Percentiles rank a stretch among this genome's conserved stretches.
These are phyloP conservation scores for Rhizopogon vulgaris DNA, from an alignment of 768 basidiomycete species.

Conservation along the genomic window DNA sequence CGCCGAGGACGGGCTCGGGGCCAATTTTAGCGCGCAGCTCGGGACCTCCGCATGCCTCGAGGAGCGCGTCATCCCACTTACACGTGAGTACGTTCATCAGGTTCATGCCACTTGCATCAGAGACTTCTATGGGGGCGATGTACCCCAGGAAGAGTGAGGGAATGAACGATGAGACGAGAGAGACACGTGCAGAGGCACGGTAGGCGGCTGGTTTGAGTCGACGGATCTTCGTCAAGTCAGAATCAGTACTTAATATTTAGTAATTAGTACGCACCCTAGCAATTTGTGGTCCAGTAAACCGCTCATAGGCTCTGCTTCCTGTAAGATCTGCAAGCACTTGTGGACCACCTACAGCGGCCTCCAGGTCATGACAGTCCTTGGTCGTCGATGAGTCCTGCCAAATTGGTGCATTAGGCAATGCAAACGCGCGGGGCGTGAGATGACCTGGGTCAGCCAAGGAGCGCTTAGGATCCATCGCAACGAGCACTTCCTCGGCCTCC, in stretches of 20 bases:
- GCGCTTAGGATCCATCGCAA: slow-evolving; percentile 43
- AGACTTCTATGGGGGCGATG: slow-evolving; percentile 78
- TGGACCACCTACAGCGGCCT: slow-evolving; percentile 61
- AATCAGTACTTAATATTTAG: background rate
- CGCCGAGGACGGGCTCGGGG: slow-evolving; percentile 70
- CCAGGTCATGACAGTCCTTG: slow-evolving; percentile 62
- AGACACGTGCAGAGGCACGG: slow-evolving; percentile 57
- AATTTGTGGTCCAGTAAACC: slow-evolving; percentile 87
- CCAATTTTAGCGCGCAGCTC: slow-evolving; percentile 67
- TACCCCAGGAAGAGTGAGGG: slow-evolving; percentile 75
- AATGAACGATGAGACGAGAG: slow-evolving; percentile 78
- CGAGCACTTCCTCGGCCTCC: slow-evolving; percentile 44
- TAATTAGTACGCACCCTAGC: slow-evolving; percentile 44
- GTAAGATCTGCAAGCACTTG: slow-evolving; percentile 69
- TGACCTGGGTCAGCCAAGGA: slow-evolving; percentile 45
- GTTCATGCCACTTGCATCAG: slow-evolving; percentile 90
- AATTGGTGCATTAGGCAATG: slow-evolving; percentile 64
- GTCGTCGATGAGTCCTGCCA: slow-evolving; percentile 92
- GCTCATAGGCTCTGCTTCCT: slow-evolving; percentile 80
- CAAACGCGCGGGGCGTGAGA: slow-evolving; percentile 60
- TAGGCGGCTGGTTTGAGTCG: slow-evolving; percentile 49
- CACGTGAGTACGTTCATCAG: slow-evolving; percentile 70
- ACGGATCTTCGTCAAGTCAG: slow-evolving; percentile 40
- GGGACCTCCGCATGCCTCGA: slow-evolving; percentile 64
- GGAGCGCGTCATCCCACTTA: slow-evolving; percentile 66